These are phyloP conservation scores for Dactylellina cionopaga DNA, from an alignment of 2,329 filamentous ascomycete genomes.

Conservation along the genomic window DNA sequence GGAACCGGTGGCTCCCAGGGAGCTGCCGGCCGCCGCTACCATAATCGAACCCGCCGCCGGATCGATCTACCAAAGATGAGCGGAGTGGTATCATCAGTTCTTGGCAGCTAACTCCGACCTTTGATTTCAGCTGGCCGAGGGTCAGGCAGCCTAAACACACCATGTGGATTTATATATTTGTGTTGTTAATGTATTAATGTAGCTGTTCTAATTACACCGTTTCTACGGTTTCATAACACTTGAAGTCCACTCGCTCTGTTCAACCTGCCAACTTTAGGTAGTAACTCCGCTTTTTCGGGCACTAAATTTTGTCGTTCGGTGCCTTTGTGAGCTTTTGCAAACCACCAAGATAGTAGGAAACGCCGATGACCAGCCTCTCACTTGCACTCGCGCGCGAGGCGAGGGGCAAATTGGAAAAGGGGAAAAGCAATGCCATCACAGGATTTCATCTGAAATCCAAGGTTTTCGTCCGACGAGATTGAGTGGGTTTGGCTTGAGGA, in stretches of 20 bases:
- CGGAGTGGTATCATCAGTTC: conserved; percentile 1
- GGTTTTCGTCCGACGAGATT: conserved; percentile 7
- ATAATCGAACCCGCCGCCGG: conserved; percentile 16
- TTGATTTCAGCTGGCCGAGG: conserved; percentile 36
- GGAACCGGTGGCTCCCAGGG: conserved; percentile 41
- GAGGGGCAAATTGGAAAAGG: conserved; percentile 32
- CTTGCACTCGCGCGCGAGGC: conserved; percentile 28
- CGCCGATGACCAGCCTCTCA: conserved; percentile 17
- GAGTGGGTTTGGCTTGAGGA: neutral
- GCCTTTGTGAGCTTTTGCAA: conserved; percentile 32
- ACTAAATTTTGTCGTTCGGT: neutral
- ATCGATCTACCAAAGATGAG: conserved; percentile 30
- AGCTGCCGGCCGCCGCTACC: conserved; percentile 35
- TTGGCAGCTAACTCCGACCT: conserved; percentile 36
- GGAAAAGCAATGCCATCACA: conserved; percentile 28
- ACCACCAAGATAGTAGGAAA: conserved; percentile 17
- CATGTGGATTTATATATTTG: conserved; percentile 40
- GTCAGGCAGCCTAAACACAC: conserved; percentile 17
- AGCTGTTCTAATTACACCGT: conserved; percentile 7
- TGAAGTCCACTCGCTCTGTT: conserved; percentile 7
- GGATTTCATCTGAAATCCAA: conserved; percentile 5
- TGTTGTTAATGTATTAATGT: conserved; percentile 20
- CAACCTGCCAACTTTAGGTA: conserved; percentile 38
- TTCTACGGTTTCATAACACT: conserved; percentile 25
- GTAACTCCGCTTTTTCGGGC: neutral